A percentile compares a stretch with the other conserved stretches of the same genome.
phyloP scores from a whole-genome alignment of 305 asterid genomes.

The Plantago rigida region DNA sequence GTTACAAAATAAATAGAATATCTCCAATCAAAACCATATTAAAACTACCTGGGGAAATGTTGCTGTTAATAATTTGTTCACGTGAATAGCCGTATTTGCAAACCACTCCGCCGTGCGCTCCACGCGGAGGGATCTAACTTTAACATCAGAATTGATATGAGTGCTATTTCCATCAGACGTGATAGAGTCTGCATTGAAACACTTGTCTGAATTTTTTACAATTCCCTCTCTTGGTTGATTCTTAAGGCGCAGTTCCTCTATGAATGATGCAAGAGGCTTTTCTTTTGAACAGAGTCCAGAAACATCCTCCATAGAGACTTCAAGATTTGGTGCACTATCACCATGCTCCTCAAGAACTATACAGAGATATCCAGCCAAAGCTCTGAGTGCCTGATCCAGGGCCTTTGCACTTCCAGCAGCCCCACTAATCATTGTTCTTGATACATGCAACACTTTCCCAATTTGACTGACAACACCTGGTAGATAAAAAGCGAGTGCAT shows the following conservation, averaged over 20 bases:
- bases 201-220: constrained; percentile 30
- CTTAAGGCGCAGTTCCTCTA: constrained; percentile 71
- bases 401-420: constrained; percentile 83
- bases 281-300: constrained; percentile 31
- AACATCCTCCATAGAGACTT: constrained; percentile 26
- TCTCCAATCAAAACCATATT: constrained; percentile 22
- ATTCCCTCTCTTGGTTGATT: constrained; percentile 28
- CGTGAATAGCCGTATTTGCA: constrained; percentile 49
- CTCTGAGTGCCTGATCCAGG: constrained; percentile 64
- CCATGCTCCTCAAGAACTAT: constrained; percentile 55
- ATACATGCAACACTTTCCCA: constrained; percentile 71
- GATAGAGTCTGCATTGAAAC: constrained; percentile 26
- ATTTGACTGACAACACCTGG: constrained; percentile 91
- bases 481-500: constrained; percentile 85
- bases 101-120: constrained; percentile 71
- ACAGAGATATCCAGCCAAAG: constrained; percentile 65
- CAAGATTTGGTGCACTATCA: constrained; percentile 32
- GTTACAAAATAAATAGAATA: constrained; percentile 12
- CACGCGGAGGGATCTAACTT: constrained; percentile 51
- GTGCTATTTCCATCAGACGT: constrained; percentile 31
- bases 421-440: constrained; percentile 81
- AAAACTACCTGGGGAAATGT: constrained; percentile 79
- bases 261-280: constrained; percentile 48
- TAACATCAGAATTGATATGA: constrained; percentile 24
- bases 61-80: constrained; percentile 65